These are phyloP conservation scores for Alternaria ethzedia DNA, from an alignment of 2,329 filamentous ascomycete species.

Conservation along the genomic window DNA sequence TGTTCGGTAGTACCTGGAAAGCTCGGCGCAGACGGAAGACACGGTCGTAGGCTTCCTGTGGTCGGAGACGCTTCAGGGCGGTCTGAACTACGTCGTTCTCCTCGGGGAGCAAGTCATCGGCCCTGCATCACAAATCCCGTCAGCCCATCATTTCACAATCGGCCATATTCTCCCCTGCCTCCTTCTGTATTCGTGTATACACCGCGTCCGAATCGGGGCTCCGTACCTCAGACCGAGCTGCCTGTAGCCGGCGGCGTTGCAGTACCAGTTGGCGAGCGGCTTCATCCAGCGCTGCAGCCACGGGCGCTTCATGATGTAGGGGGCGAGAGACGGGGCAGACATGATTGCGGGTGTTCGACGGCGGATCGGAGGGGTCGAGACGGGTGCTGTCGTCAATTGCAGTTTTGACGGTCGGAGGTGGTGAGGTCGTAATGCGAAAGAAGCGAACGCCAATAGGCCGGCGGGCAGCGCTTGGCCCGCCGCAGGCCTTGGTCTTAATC, in stretches of 20 bases:
- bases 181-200: not conserved
- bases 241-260: constrained; percentile 87
- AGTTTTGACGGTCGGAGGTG: constrained; percentile 25
- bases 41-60: constrained; percentile 94
- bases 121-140: constrained; percentile 61
- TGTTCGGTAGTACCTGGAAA: constrained; percentile 70
- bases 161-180: not conserved
- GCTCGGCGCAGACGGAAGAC: constrained; percentile 96
- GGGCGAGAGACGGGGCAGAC: constrained; percentile 75
- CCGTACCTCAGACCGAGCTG: constrained; percentile 86
- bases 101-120: constrained; percentile 94
- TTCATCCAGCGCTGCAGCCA: constrained; percentile 81
- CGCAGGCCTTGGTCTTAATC: constrained; percentile 14
- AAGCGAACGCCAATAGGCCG: constrained; percentile 24
- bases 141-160: constrained; percentile 34
- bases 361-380: constrained; percentile 24
- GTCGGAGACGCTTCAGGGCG: constrained; percentile 86
- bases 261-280: constrained; percentile 88
- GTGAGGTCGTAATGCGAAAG: constrained; percentile 30
- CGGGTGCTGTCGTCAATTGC: constrained; percentile 37
- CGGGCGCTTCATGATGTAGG: constrained; percentile 80
- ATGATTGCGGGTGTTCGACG: constrained; percentile 55
- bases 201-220: constrained; percentile 3
- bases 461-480: constrained; percentile 22
- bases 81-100: constrained; percentile 86